Percentiles rank a stretch among this genome's conserved stretches.
These are phyloP conservation scores for Nicotiana noctiflora DNA, from an alignment of 257 asterid genomes.

Conservation along the genomic window DNA sequence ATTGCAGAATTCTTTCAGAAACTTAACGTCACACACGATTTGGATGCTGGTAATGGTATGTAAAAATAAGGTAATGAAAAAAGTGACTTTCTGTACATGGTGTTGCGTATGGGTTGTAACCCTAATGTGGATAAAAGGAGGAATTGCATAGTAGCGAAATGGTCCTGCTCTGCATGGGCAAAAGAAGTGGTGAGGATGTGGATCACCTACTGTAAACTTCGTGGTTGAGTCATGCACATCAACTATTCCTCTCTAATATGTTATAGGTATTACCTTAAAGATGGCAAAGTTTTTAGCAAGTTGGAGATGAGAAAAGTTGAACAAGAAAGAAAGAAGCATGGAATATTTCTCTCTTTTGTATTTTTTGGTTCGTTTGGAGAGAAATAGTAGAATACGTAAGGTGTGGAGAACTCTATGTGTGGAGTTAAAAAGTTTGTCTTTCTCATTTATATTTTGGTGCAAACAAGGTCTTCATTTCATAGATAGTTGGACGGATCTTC, in stretches of 20 bases:
- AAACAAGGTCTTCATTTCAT: background rate
- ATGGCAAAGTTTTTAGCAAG: background rate
- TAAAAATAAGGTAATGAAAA: background rate
- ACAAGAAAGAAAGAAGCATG: background rate
- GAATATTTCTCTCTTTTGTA: background rate
- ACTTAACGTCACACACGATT: too few species aligned
- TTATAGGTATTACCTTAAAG: background rate
- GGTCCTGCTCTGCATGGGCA: slow-evolving; percentile 1
- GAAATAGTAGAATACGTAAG: background rate
- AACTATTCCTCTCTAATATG: background rate
- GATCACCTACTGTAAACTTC: background rate
- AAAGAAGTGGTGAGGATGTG: background rate
- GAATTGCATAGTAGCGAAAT: background rate
- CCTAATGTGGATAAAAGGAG: background rate
- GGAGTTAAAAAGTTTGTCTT: background rate
- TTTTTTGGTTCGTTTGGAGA: background rate
- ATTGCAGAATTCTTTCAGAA: too few species aligned
- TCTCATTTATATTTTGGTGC: background rate
- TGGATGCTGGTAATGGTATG: too few species aligned
- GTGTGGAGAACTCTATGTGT: background rate
- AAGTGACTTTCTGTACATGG: background rate
- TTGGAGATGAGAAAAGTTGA: background rate
- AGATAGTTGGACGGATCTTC: background rate
- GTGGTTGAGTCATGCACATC: background rate
- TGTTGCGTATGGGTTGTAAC: background rate